These are phyloP conservation scores for Alisma plantagoaquatica DNA, from an alignment of 106 monocot species.

Conservation along the genomic window DNA sequence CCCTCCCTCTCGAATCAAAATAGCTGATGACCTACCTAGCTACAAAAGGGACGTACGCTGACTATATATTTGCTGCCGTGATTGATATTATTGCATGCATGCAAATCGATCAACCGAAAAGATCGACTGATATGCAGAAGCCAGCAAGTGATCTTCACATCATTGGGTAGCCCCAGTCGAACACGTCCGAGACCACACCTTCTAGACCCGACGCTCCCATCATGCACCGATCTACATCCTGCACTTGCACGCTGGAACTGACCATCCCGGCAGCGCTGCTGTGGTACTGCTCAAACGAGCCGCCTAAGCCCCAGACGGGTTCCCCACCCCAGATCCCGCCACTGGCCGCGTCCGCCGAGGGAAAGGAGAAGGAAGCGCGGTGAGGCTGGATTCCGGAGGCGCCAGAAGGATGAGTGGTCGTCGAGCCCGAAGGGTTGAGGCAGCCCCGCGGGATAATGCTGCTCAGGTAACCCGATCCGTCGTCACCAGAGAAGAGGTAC, in stretches of 20 bases:
- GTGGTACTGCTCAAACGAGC: too few relatives aligned
- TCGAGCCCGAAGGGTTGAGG: slow-evolving; percentile 14
- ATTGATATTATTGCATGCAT: too few relatives aligned
- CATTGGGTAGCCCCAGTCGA: slow-evolving; percentile 21
- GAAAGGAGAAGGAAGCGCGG: neutral
- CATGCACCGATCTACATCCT: too few relatives aligned
- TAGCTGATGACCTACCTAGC: too few relatives aligned
- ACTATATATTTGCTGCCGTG: too few relatives aligned
- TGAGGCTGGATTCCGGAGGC: neutral
- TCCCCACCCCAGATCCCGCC: slow-evolving; percentile 28
- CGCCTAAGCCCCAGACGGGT: slow-evolving; percentile 25
- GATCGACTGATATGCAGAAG: too few relatives aligned
- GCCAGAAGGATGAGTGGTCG: neutral
- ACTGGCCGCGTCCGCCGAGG: neutral
- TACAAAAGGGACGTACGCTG: too few relatives aligned
- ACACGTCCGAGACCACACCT: neutral
- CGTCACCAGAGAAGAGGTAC: slow-evolving; percentile 29
- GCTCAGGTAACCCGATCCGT: slow-evolving; percentile 39
- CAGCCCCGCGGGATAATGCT: slow-evolving; percentile 50
- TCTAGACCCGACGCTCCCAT: neutral
- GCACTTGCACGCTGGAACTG: neutral
- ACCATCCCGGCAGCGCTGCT: neutral
- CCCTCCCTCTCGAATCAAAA: too few relatives aligned
- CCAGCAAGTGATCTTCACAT: slow-evolving; percentile 8
- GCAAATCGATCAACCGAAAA: too few relatives aligned